A percentile compares a stretch with the other conserved stretches of the same genome.
Conservation (phyloP, 2,329 filamentous ascomycete species). For the Alternaria novae-zelandiae region DNA sequence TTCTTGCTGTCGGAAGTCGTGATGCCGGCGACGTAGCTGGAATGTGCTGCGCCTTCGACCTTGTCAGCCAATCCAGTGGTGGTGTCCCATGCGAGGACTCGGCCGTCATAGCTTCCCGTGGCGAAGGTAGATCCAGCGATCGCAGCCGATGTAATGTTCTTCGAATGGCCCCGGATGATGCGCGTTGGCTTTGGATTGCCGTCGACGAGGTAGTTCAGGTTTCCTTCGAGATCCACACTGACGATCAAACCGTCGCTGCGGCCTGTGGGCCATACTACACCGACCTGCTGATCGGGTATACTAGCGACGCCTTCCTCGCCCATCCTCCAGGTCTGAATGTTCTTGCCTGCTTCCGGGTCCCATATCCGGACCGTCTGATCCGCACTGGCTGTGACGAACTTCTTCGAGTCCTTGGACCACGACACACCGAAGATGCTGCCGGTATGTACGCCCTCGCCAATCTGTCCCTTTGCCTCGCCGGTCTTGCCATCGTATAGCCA, state of each 20-base stretch:
- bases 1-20: constrained; percentile 52
- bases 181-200: constrained; percentile 72
- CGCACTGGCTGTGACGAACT: constrained; percentile 87
- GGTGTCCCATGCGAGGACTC: constrained; percentile 84
- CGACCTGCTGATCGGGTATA: constrained; percentile 87
- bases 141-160: constrained; percentile 81
- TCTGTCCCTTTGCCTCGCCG: constrained; percentile 77
- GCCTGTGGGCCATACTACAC: constrained; percentile 86
- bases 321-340: constrained; percentile 82
- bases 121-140: constrained; percentile 70
- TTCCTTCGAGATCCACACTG: constrained; percentile 84
- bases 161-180: constrained; percentile 86
- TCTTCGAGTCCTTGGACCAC: constrained; percentile 86
- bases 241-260: constrained; percentile 87
- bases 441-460: constrained; percentile 84
- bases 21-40: constrained; percentile 84
- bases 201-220: constrained; percentile 85
- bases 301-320: constrained; percentile 75
- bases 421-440: constrained; percentile 92
- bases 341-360: constrained; percentile 82
- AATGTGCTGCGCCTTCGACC: constrained; percentile 81
- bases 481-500: constrained; percentile 97
- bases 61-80: constrained; percentile 70
- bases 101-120: constrained; percentile 92
- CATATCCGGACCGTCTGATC: constrained; percentile 95